These are phyloP conservation scores for Jaltomata sinuosa DNA, from an alignment of 257 asterid genomes.

Conservation along the genomic window DNA sequence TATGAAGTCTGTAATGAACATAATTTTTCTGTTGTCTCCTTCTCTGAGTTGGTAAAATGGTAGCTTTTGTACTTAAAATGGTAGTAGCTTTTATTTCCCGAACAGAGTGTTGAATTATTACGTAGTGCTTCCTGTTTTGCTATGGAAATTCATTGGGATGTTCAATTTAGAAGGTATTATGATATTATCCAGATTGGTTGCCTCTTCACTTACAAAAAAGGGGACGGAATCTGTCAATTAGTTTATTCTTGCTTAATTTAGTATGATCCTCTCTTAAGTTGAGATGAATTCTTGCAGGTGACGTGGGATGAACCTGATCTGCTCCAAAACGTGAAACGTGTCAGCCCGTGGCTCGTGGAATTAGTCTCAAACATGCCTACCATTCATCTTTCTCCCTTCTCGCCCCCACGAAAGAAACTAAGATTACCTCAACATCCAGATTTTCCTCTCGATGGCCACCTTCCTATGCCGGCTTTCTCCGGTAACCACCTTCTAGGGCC, in stretches of 20 bases:
- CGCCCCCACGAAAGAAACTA: conserved; percentile 61
- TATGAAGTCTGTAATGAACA: neutral
- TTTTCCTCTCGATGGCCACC: conserved; percentile 41
- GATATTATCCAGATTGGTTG: neutral
- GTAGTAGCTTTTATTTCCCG: neutral
- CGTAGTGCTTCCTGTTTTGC: neutral
- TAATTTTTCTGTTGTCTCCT: neutral
- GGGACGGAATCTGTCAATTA: neutral
- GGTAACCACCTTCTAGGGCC: conserved; percentile 37
- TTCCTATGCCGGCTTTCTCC: conserved; percentile 43
- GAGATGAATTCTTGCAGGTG: conserved; percentile 35
- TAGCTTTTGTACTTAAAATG: neutral
- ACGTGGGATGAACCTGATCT: conserved; percentile 91
- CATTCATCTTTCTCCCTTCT: conserved; percentile 58
- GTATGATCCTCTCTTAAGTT: neutral
- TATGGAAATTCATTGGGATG: neutral
- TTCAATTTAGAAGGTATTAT: no score
- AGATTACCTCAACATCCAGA: conserved; percentile 48
- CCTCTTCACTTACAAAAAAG: neutral
- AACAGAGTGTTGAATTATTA: neutral
- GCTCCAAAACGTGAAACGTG: conserved; percentile 78
- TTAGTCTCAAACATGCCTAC: conserved; percentile 66
- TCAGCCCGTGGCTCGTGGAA: conserved; percentile 86
- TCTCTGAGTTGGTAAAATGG: neutral
- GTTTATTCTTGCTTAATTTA: neutral